These are phyloP conservation scores for Phytophthora multivora DNA, from an alignment of 352 stramenopile species.

Conservation along the genomic window DNA sequence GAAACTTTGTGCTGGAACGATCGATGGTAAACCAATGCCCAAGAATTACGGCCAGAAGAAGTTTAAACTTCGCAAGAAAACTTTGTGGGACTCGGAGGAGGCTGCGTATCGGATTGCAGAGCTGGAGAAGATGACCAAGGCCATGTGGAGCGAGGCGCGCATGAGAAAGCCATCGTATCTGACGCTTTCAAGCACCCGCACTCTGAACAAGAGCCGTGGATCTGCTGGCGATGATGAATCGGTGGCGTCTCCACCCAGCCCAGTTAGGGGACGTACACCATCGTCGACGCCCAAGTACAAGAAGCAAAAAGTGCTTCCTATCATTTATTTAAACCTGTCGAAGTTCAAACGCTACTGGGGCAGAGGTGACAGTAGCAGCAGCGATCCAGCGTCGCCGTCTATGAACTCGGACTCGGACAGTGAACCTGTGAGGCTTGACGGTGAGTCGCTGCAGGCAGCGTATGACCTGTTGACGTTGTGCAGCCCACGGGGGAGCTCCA, in stretches of 20 bases:
- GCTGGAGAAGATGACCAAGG: conserved; percentile 55
- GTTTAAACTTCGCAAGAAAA: conserved; percentile 72
- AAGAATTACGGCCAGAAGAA: conserved; percentile 87
- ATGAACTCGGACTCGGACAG: conserved; percentile 24
- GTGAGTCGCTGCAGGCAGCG: conserved; percentile 70
- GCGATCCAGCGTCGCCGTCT: conserved; percentile 20
- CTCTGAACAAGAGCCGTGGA: conserved; percentile 18
- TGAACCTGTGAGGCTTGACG: conserved; percentile 55
- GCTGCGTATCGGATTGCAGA: conserved; percentile 42
- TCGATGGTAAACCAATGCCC: conserved; percentile 70
- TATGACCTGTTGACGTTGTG: conserved; percentile 74
- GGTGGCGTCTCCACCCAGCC: conserved; percentile 16
- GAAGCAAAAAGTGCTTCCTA: conserved; percentile 71
- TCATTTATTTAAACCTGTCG: conserved; percentile 84
- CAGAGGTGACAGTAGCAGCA: conserved; percentile 20
- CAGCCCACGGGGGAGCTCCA: conserved; percentile 23
- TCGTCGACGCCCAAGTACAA: conserved; percentile 43
- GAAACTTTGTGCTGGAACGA: conserved; percentile 73
- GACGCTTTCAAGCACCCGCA: conserved; percentile 72
- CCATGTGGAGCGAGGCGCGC: conserved; percentile 63
- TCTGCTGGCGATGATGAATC: conserved; percentile 24
- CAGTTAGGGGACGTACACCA: conserved; percentile 34
- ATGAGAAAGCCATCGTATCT: conserved; percentile 55
- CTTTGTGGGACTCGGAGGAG: conserved; percentile 55
- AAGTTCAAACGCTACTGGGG: conserved; percentile 51